Evolutionary conservation across 371 early-diverging fungal species (phyloP), one percentile per base, ranked within the genome.

Genomic region (Batkoa obscura): DNA sequence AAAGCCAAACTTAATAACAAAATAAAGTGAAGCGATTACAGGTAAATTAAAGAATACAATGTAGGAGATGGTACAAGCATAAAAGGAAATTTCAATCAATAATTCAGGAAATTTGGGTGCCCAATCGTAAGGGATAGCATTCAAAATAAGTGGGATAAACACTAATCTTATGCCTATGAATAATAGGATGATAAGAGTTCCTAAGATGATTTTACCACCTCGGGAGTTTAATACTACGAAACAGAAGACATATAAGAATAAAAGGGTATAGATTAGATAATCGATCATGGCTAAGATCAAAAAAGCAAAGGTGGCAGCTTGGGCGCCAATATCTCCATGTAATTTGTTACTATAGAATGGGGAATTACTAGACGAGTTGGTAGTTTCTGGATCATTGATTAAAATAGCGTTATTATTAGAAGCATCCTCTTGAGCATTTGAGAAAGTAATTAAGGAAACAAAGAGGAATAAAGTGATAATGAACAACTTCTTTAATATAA

Each of bases 11-110:
- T 53, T 53, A 39, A 53, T 4, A n/a, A 53, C 53, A 41, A 53
- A 53, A 30, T 53, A 53, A 8, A 53, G 39, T 12, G 38, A 53
- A 5, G 53, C 53, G 3, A 53, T 10, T 5, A 53, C 53, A 12
- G 53, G 53, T 9, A 39, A 35, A 17, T 53, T 53, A 31, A 53
- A 53, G 39, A 53, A 53, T 8, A 53, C 34, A 23, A 53, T 41
- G 53, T 53, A 53, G n/a, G 53, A 53, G 53, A 53, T 53, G 13
- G 53, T 53, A 39, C 53, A 53, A 12, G 53, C 53, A 17, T 53
- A 53, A 30, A 53, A 53, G 38, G 32, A 32, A 39, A 53, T 37
- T 53, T 53, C 38, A 12, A 53, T 13, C 53, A 53, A 31, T 15
- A 35, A n/a, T 9, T 17, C 8, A 15, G 53, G 53, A 9, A 53